phyloP scores from a whole-genome alignment of 2,329 filamentous ascomycete genomes.

The Dryadomyces quercus-mongolicae region DNA sequence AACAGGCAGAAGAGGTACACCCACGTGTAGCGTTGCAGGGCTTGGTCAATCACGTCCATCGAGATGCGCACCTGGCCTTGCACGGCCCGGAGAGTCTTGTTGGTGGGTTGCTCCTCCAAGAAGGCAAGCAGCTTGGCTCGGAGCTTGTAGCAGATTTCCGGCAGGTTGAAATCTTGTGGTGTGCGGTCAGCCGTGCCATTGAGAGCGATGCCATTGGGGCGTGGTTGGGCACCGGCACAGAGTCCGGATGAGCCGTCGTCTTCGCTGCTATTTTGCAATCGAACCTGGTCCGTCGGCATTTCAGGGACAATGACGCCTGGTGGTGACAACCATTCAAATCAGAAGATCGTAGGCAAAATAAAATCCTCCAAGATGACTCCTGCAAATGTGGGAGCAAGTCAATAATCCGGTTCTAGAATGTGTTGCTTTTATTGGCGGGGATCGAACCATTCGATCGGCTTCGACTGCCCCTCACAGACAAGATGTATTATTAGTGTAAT shows the following conservation, averaged over 20 bases:
- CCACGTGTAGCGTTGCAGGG: conserved; percentile 64
- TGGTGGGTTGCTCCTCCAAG: conserved; percentile 44
- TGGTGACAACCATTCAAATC: background rate
- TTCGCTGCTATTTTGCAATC: background rate
- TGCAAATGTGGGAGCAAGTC: background rate
- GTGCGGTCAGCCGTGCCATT: background rate
- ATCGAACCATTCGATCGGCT: background rate
- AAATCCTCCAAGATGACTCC: background rate
- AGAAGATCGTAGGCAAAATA: background rate
- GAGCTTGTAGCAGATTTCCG: conserved; percentile 37
- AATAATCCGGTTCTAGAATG: background rate
- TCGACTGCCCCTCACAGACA: background rate
- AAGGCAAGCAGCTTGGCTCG: conserved; percentile 53
- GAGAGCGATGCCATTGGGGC: background rate
- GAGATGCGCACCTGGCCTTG: conserved; percentile 66
- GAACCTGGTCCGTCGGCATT: background rate
- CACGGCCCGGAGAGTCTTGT: conserved; percentile 46
- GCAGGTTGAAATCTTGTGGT: background rate
- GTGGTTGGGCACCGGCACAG: background rate
- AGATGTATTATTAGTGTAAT: too few relatives aligned
- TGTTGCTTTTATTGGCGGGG: background rate
- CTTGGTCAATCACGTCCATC: conserved; percentile 61
- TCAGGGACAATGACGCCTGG: background rate
- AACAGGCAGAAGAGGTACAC: conserved; percentile 13
- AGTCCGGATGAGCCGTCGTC: background rate